Evolutionary conservation across 352 stramenopile genomes (phyloP).

Genomic region (Phytophthora pluvialis): DNA sequence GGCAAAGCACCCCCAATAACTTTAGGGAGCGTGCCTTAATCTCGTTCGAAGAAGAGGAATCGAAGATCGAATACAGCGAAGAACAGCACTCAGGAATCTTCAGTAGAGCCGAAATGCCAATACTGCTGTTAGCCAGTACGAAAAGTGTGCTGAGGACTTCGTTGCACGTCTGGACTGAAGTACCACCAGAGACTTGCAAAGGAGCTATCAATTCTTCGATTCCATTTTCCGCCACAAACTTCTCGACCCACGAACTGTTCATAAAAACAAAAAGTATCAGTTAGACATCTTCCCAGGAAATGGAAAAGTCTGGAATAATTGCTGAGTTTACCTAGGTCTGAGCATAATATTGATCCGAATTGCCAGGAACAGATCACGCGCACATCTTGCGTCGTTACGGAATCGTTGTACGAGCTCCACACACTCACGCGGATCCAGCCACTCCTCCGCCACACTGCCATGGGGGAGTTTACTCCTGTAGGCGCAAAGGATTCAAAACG

Average conservation of each 20-base stretch:
- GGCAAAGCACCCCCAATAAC: slow-evolving; percentile 38
- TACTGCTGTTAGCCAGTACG: slow-evolving; percentile 44
- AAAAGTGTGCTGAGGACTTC: slow-evolving; percentile 65
- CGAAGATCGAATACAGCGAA: slow-evolving; percentile 37
- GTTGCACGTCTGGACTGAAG: slow-evolving; percentile 30
- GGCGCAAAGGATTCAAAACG: not conserved
- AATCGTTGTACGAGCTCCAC: slow-evolving; percentile 53
- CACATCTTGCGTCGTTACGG: slow-evolving; percentile 40
- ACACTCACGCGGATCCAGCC: slow-evolving; percentile 57
- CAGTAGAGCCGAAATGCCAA: slow-evolving; percentile 39
- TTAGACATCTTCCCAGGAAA: slow-evolving; percentile 3
- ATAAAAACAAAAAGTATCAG: not conserved
- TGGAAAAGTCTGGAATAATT: not conserved
- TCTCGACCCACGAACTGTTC: slow-evolving; percentile 58
- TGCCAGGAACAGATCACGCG: slow-evolving; percentile 61
- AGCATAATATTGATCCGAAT: slow-evolving; percentile 74
- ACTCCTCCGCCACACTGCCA: slow-evolving; percentile 48
- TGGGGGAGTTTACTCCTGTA: slow-evolving; percentile 51
- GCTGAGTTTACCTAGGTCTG: slow-evolving; percentile 39
- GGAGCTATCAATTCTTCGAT: slow-evolving; percentile 45
- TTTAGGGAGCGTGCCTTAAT: slow-evolving; percentile 37
- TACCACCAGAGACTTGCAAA: slow-evolving; percentile 36
- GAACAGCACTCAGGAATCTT: slow-evolving; percentile 40
- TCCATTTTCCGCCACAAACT: slow-evolving; percentile 55
- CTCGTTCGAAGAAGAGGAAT: slow-evolving; percentile 22